A percentile compares a stretch with the other conserved stretches of the same genome.
phyloP scores from a whole-genome alignment of 768 basidiomycete species.

The Kwoniella shandongensis region DNA sequence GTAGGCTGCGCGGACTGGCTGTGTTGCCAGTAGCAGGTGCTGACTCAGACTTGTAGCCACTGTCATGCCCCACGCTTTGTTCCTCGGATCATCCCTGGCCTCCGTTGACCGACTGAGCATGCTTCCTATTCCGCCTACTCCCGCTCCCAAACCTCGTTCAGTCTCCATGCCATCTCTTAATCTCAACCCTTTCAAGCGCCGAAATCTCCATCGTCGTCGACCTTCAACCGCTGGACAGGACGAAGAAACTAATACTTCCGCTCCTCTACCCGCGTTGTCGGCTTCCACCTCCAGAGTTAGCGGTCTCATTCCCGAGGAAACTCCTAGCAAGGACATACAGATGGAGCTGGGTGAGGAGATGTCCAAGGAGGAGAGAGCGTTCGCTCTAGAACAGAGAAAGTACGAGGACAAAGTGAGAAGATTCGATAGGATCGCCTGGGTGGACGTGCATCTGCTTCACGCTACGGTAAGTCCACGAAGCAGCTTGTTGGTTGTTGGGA shows the following conservation, averaged over 20 bases:
- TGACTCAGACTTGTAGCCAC: slow-evolving; percentile 62
- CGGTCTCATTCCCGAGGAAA: no score
- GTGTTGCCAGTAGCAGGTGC: not conserved
- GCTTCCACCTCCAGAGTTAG: no score
- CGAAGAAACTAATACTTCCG: no score
- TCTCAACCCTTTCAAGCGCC: slow-evolving; percentile 11
- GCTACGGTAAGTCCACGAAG: slow-evolving; percentile 39
- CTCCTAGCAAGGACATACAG: slow-evolving; percentile 6
- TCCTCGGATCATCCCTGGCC: slow-evolving; percentile 79
- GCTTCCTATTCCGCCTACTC: slow-evolving; percentile 36
- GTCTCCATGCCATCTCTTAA: slow-evolving; percentile 28
- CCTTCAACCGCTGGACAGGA: not conserved
- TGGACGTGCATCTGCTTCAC: slow-evolving; percentile 49
- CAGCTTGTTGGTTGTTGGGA: not conserved
- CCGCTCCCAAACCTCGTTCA: not conserved
- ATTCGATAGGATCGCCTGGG: slow-evolving; percentile 52
- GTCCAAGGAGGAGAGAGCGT: slow-evolving; percentile 17
- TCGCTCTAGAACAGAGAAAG: slow-evolving; percentile 24
- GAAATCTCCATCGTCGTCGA: not conserved
- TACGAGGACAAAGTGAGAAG: slow-evolving; percentile 42
- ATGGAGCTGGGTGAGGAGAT: not conserved
- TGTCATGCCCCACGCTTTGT: slow-evolving; percentile 91
- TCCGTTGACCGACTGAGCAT: slow-evolving; percentile 70
- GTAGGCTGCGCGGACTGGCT: slow-evolving; percentile 9
- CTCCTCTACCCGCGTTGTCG: no score